A percentile compares a stretch with the other conserved stretches of the same genome.
Conservation (phyloP, 495 filamentous ascomycete genomes). For the Penicillium antarcticum region DNA sequence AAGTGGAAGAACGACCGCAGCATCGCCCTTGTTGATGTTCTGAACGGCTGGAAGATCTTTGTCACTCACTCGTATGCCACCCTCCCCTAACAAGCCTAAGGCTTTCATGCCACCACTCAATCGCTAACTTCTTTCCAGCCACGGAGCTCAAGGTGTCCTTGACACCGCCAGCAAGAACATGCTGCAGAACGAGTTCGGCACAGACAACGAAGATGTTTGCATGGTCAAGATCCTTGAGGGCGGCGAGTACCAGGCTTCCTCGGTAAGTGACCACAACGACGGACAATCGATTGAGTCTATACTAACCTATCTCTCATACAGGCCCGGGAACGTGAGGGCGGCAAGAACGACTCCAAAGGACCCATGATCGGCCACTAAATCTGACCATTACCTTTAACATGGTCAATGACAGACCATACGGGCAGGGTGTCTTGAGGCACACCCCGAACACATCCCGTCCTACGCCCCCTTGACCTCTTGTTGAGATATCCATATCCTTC, state of each 20-base stretch:
- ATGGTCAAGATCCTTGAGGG: slow-evolving; percentile 76
- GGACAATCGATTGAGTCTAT: not conserved
- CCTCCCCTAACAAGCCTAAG: too few relatives aligned
- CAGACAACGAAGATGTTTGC: slow-evolving; percentile 68
- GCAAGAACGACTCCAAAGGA: slow-evolving; percentile 32
- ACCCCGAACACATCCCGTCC: not conserved
- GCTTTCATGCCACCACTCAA: not conserved
- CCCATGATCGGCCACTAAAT: slow-evolving; percentile 18
- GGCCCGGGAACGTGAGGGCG: slow-evolving; percentile 31
- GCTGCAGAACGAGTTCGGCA: slow-evolving; percentile 88
- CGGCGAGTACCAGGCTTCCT: slow-evolving; percentile 63
- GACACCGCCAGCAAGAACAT: slow-evolving; percentile 69
- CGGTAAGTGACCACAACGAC: slow-evolving; percentile 49
- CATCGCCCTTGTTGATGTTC: slow-evolving; percentile 77
- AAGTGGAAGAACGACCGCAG: slow-evolving; percentile 82
- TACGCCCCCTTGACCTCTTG: not conserved
- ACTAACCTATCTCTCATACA: slow-evolving; percentile 14
- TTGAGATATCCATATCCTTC: slow-evolving; percentile 4
- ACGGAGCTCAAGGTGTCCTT: slow-evolving; percentile 77
- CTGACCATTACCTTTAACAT: not conserved
- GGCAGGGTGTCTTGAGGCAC: not conserved
- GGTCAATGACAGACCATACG: not conserved
- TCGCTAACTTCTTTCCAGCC: slow-evolving; percentile 47
- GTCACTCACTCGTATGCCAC: slow-evolving; percentile 77
- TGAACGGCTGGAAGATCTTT: slow-evolving; percentile 87